Base-by-base conservation (phyloP, 495 filamentous ascomycete species). In the Apodospora peruviana region DNA sequence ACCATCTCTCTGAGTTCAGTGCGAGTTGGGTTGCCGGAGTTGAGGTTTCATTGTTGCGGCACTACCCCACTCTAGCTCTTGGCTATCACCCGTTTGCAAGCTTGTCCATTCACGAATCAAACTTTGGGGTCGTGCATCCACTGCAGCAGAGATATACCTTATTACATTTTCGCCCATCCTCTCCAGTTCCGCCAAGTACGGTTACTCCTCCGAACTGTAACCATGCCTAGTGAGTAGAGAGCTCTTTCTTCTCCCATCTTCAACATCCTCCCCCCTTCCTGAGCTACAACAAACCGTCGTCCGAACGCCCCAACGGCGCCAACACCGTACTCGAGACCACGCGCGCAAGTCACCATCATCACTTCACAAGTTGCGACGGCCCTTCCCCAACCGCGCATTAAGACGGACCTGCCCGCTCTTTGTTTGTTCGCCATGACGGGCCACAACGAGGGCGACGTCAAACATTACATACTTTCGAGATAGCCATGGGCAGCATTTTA, bases 401-500 rank as follows among this genome's bases (percentile, higher is more conserved):
- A 34, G 27, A 16, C n/a, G 22, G 3, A 20, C 17, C 32, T 24
- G 7, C 32, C 16, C 32, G 18, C 19, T 21, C 34, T 16, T 22
- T 37, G 19, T 34, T 35, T 22, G 32, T 9, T 40, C n/a, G 45
- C 45, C 45, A 48, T 48, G 45, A 40, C 34, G 23, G 36, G 35
- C 18, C 45, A 34, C 35, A 48, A 21, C 36, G 23, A 40, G 10
- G 27, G 36, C 12, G 17, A 27, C 45, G 3, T 11, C 45, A 9
- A 27, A 29, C 45, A 40, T 5, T 19, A 23, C 12, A 12, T 9
- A 7, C 8, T 46, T 23, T 5, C 8, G 16, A 37, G 34, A 46
- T n/a, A 46, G n/a, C 17, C 25, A 48, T 48, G 45, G 36, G 22
- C 45, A 34, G 8, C n/a, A 20, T 11, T 34, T 48, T 48, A 48